Evolutionary conservation across 2,329 filamentous ascomycete genomes (phyloP).

Genomic region (Cryphonectria parasitica): DNA sequence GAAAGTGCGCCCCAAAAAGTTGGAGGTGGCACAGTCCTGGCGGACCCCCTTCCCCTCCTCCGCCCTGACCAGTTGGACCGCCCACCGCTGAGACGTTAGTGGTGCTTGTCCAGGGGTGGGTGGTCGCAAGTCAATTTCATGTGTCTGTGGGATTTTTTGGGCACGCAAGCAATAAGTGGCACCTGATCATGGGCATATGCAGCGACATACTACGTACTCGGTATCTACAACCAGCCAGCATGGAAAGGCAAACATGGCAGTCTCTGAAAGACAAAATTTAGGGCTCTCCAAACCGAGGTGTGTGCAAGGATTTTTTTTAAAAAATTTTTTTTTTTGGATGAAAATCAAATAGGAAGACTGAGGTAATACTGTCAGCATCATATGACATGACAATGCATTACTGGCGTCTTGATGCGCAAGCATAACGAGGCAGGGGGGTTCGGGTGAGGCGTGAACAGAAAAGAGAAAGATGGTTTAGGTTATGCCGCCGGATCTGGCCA

Average conservation of each 20-base stretch:
- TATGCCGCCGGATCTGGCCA: neutral
- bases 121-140: neutral
- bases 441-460: neutral
- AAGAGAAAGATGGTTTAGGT: neutral
- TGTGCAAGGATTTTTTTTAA: too few relatives aligned
- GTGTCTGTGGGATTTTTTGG: neutral
- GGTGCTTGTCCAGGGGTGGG: neutral
- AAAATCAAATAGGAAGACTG: neutral
- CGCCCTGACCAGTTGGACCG: neutral
- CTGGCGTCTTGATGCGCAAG: neutral
- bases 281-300: neutral
- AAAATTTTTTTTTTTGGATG: too few relatives aligned
- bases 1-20: neutral
- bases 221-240: neutral
- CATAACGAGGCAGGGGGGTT: neutral
- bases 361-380: neutral
- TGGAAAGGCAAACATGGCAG: neutral
- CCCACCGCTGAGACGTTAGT: neutral
- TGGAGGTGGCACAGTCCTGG: conserved; percentile 1
- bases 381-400: neutral
- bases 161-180: neutral
- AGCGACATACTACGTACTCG: neutral
- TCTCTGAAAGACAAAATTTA: neutral
- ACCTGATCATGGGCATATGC: neutral
- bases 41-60: neutral